Evolutionary conservation across 495 filamentous ascomycete species (phyloP).

Genomic region (Pyrenopolyporus hunteri): DNA sequence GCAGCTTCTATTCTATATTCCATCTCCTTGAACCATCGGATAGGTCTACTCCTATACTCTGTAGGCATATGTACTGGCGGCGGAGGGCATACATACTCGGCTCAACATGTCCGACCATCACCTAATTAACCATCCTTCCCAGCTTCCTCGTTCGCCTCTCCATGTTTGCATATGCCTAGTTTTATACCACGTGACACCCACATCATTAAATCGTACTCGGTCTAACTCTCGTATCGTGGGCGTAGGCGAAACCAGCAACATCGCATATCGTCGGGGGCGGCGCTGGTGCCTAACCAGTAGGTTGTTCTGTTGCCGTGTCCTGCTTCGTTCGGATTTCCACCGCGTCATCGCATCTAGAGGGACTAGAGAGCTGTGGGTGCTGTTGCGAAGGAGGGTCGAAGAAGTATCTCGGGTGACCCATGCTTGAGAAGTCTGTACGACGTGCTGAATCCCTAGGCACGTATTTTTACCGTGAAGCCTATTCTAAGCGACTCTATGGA

Average conservation of each 20-base stretch:
- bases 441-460: not conserved
- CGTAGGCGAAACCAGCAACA: not conserved
- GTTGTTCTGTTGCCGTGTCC: not conserved
- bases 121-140: slow-evolving; percentile 1
- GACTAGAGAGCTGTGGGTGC: not conserved
- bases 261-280: not conserved
- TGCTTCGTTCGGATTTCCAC: not conserved
- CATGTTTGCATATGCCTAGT: not conserved
- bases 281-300: not conserved
- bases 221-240: not conserved
- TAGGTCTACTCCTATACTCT: not conserved
- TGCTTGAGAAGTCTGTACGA: not conserved
- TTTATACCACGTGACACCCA: not conserved
- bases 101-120: not conserved
- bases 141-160: not conserved
- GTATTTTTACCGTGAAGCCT: not conserved
- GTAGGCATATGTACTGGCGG: not conserved
- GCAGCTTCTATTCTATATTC: slow-evolving; percentile 6
- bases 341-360: not conserved
- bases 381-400: not conserved
- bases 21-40: not conserved
- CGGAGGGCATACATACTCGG: not conserved
- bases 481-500: not conserved
- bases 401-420: not conserved
- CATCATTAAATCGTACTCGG: not conserved